phyloP scores from a whole-genome alignment of 768 basidiomycete genomes.

The Lactifluus echinatus region DNA sequence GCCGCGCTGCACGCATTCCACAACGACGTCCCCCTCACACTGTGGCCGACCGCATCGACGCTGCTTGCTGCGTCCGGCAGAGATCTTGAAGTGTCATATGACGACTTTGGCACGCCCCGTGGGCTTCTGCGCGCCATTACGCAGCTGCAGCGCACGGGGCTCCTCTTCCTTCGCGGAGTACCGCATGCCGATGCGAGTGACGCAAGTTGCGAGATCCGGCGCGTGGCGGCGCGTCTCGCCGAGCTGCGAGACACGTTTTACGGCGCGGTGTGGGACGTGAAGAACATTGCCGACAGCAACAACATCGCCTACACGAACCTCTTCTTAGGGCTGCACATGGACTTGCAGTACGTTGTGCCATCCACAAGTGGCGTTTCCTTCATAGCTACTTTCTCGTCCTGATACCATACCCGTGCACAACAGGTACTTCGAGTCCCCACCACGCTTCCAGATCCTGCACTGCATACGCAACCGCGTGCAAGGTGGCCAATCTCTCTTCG shows the following conservation, averaged over 20 bases:
- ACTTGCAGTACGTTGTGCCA: conserved; percentile 81
- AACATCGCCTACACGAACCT: conserved; percentile 97
- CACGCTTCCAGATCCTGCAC: conserved; percentile 87
- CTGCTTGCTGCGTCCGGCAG: conserved; percentile 26
- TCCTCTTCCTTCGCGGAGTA: conserved; percentile 66
- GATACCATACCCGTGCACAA: conserved; percentile 23
- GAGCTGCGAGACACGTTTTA: conserved; percentile 85
- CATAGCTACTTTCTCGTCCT: not conserved
- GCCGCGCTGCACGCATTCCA: conserved; percentile 35
- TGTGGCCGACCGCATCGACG: conserved; percentile 38
- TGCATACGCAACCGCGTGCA: conserved; percentile 76
- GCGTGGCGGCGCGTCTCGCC: conserved; percentile 61
- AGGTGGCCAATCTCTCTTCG: conserved; percentile 83
- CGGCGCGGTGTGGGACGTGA: conserved; percentile 82
- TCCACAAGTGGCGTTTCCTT: too few species aligned
- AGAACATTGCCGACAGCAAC: conserved; percentile 57
- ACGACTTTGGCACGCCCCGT: conserved; percentile 34
- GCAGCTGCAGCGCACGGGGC: conserved; percentile 63
- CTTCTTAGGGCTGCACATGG: conserved; percentile 84
- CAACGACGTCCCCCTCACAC: conserved; percentile 29
- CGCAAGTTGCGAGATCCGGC: conserved; percentile 54
- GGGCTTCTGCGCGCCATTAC: conserved; percentile 52
- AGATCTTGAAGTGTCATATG: conserved; percentile 50
- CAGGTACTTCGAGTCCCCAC: conserved; percentile 88
- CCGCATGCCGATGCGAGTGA: conserved; percentile 53